Evolutionary conservation across 179 eudicot genomes (phyloP), one percentile per base, ranked within the genome.

Genomic region (Nepenthes alata): DNA sequence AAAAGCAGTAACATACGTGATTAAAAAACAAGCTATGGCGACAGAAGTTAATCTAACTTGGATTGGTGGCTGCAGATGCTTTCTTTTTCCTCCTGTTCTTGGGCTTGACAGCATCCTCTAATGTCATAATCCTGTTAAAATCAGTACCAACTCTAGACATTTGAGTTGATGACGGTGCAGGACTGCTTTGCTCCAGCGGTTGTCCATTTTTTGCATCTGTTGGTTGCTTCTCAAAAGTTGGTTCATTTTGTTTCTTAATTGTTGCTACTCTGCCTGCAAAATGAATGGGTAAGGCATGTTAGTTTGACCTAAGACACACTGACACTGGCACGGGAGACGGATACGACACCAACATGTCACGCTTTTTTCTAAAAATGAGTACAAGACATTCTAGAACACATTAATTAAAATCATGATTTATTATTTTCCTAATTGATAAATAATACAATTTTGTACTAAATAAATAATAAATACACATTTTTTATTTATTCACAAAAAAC

Each of bases 21-120:
- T 41, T 41, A 50, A 11, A 50, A 11, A 50, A 11, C 11, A 13
- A 3, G 7, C 25, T 4, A 41, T 7, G 45, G 45, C 45, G 49
- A 11, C 53, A 52, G 5, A 12, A 16, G 0, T 52, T 15, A 13
- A 12, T 67, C 68, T 79, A 76, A 53, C 64, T 72, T 47, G 58
- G 68, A 65, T 11, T 60, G 59, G 57, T 38, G 15, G 47, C 59
- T 53, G 78, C 74, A 50, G 81, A 37, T 44, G 57, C 53, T 68
- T 74, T 80, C 74, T 72, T 83, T 61, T 74, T 88, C 66, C 96
- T 80, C 77, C 65, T 81, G 81, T 88, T 82, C 80, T 82, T 85
- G 38, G 93, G 93, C 72, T 88, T 88, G 58, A 88, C 87, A 36
- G 96, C 96, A 77, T 88, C 96, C 75, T 75, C 71, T 61, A 88